Evolutionary conservation across 2,329 filamentous ascomycete genomes (phyloP).

Genomic region (Fusarium oxysporum): DNA sequence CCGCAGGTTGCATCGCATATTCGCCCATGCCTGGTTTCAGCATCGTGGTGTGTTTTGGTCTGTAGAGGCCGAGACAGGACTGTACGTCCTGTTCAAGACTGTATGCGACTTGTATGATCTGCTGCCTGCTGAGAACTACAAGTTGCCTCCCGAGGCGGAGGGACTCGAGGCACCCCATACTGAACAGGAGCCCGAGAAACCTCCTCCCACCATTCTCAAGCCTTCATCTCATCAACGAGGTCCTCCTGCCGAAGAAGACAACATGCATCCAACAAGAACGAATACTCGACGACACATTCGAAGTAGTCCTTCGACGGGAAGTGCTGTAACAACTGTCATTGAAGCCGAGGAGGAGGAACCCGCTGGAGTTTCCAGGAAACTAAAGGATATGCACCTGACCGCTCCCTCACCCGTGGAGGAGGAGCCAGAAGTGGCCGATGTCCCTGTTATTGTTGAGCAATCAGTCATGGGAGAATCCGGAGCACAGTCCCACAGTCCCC

Average conservation of each 20-base stretch:
- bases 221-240: conserved; percentile 48
- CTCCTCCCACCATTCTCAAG: conserved; percentile 53
- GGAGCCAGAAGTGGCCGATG: conserved; percentile 55
- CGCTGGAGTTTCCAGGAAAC: conserved; percentile 58
- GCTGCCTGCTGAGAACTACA: conserved; percentile 94
- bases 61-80: conserved; percentile 87
- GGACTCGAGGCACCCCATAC: conserved; percentile 70
- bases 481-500: not conserved
- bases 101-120: conserved; percentile 93
- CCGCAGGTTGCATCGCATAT: conserved; percentile 92
- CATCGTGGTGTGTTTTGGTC: conserved; percentile 96
- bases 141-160: conserved; percentile 92
- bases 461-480: conserved; percentile 42
- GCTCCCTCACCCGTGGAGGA: conserved; percentile 70
- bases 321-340: conserved; percentile 82
- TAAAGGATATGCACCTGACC: conserved; percentile 61
- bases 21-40: conserved; percentile 98
- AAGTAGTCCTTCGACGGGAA: conserved; percentile 83
- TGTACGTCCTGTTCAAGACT: conserved; percentile 97
- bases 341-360: conserved; percentile 83
- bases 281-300: conserved; percentile 86
- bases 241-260: conserved; percentile 57
- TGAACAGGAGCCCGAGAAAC: conserved; percentile 57
- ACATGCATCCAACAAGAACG: conserved; percentile 66
- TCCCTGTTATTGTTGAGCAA: conserved; percentile 56